Evolutionary conservation across 129 eudicot genomes (phyloP).

Genomic region (Lactuca saligna): DNA sequence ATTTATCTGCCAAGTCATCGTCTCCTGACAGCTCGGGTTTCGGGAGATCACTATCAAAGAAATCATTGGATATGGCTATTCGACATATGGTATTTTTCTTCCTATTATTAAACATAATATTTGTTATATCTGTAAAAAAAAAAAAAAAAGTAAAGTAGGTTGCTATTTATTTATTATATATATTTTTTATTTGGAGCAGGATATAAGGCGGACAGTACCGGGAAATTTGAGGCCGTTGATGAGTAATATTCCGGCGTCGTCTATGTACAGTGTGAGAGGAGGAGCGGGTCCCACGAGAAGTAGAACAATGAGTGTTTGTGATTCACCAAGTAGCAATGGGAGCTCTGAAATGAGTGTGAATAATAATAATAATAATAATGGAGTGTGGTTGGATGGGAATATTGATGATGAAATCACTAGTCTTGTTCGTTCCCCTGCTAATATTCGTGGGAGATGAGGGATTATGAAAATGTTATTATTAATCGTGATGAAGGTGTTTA

Average conservation of each 20-base stretch:
- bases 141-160: too few relatives aligned
- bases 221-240: slow-evolving; percentile 89
- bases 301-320: slow-evolving; percentile 69
- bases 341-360: slow-evolving; percentile 90
- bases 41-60: slow-evolving; percentile 89
- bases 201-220: slow-evolving; percentile 79
- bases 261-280: slow-evolving; percentile 93
- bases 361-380: slow-evolving; percentile 37
- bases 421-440: background rate
- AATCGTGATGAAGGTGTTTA: background rate
- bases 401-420: slow-evolving; percentile 68
- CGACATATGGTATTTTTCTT: slow-evolving; percentile 84
- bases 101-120: background rate
- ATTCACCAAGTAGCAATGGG: slow-evolving; percentile 96
- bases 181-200: slow-evolving; percentile 43
- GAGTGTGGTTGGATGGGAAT: slow-evolving; percentile 52
- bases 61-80: slow-evolving; percentile 96
- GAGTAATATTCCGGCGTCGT: slow-evolving; percentile 96
- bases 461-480: background rate
- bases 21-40: slow-evolving; percentile 93
- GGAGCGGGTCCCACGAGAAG: slow-evolving; percentile 83
- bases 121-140: too few relatives aligned
- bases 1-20: slow-evolving; percentile 85
- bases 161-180: too few relatives aligned
- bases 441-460: slow-evolving; percentile 61